Base-by-base conservation (phyloP, 2,329 filamentous ascomycete species). In the Colletotrichum cereale region DNA sequence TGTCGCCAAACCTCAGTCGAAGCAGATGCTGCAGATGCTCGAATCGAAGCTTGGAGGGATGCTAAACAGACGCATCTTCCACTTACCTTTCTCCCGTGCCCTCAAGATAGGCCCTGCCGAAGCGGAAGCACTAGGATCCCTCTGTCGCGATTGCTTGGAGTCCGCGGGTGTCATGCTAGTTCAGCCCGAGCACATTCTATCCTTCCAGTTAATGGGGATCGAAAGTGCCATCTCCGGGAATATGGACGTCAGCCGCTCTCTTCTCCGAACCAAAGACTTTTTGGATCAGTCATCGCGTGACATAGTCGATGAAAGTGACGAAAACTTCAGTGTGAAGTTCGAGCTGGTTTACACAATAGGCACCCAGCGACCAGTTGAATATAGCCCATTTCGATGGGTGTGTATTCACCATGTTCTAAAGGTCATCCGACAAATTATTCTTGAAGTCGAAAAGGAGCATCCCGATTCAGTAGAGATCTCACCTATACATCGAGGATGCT, bases 311-410 rank as follows among this genome's bases (percentile, higher is more conserved):
- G 90, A 93, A 77, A 90, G 87, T 40, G 91, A 93, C 58, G 89
- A 92, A 67, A 89, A 88, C n/a, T n/a, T n/a, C n/a, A n/a, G n/a
- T n/a, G n/a, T n/a, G n/a, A n/a, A n/a, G n/a, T n/a, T n/a, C n/a
- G 89, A 92, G 74, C 77, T 92, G 0, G 82, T 92, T 2, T 92
- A 92, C 67, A 91, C 89, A 0, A 86, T 91, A 74, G 90, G 90
- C 0, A 71, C 76, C 0, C 87, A 90, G 68, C 75, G 77, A 1
- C 73, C 84, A 0, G 80, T 91, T 0, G 87, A 91, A 5, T 80
- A 86, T 16, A 84, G 84, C 55, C 87, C 87, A 0, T 77, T 86
- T 2, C 81, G 91, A 7, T 93, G 90, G 91, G 73, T 75, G 0
- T 73, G 88, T 0, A 84, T 89, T 1, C 87, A 92, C 50, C 75